Conservation (phyloP, 2,329 filamentous ascomycete genomes). For the Fusarium longipes region DNA sequence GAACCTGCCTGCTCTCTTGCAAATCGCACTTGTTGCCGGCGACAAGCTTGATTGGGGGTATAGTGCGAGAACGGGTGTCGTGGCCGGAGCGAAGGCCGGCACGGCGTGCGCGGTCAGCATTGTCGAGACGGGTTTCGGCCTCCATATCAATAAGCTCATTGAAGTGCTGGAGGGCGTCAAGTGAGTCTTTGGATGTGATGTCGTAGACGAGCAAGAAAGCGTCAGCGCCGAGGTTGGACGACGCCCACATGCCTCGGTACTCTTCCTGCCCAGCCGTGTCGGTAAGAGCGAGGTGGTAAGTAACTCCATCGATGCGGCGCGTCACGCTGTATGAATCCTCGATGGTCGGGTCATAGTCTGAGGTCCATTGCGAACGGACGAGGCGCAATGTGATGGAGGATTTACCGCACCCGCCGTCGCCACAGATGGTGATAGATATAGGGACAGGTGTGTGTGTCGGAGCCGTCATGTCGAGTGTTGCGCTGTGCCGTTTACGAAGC, state of each 20-base stretch:
- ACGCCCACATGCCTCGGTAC: constrained; percentile 87
- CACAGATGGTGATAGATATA: constrained; percentile 84
- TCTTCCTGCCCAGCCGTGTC: constrained; percentile 92
- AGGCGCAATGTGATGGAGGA: constrained; percentile 86
- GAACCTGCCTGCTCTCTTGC: constrained; percentile 74
- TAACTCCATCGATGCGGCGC: constrained; percentile 81
- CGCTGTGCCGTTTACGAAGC: not conserved
- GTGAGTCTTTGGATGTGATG: constrained; percentile 76
- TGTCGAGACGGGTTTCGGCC: constrained; percentile 74
- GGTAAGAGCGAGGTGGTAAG: constrained; percentile 81
- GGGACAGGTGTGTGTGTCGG: constrained; percentile 57
- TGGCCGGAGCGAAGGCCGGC: constrained; percentile 53
- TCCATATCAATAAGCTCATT: constrained; percentile 88
- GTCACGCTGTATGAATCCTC: constrained; percentile 89
- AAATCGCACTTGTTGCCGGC: constrained; percentile 90
- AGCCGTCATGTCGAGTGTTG: constrained; percentile 32
- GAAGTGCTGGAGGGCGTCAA: constrained; percentile 81
- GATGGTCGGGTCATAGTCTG: constrained; percentile 83
- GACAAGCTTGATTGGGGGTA: constrained; percentile 82
- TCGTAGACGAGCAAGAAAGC: constrained; percentile 90
- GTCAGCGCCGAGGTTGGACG: constrained; percentile 80
- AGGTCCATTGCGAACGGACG: constrained; percentile 85
- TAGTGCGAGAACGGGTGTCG: constrained; percentile 59
- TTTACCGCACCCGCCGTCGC: constrained; percentile 86
- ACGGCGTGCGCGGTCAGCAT: constrained; percentile 63